These are phyloP conservation scores for Zanthoxylum bungeanum DNA, from an alignment of 345 rosid species.

Conservation along the genomic window DNA sequence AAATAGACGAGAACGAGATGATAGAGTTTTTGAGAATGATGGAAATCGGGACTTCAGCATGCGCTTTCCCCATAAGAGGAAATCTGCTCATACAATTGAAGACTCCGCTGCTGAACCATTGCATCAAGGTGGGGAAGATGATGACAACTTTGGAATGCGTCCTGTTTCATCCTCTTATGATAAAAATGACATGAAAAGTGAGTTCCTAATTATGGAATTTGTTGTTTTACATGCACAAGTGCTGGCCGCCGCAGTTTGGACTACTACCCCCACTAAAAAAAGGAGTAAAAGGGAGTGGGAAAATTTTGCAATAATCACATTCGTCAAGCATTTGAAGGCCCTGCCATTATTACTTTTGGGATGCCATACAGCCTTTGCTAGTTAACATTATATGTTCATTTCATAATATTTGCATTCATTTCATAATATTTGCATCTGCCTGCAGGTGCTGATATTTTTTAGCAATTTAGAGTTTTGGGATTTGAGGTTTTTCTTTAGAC, in stretches of 20 bases:
- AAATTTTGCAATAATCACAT: background rate
- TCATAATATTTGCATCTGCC: background rate
- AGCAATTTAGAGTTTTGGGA: background rate
- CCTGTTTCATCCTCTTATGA: slow-evolving; percentile 57
- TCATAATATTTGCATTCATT: too few relatives aligned
- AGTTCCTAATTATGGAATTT: slow-evolving; percentile 19
- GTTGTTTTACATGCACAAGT: background rate
- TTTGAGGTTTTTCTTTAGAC: background rate
- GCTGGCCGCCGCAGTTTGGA: background rate
- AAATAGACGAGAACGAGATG: slow-evolving; percentile 55
- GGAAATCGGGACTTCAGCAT: slow-evolving; percentile 53
- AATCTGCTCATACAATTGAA: slow-evolving; percentile 35
- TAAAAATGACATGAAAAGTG: slow-evolving; percentile 61
- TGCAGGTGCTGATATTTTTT: background rate
- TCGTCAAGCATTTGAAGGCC: slow-evolving; percentile 1
- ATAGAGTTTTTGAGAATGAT: slow-evolving; percentile 57
- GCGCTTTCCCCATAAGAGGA: slow-evolving; percentile 51
- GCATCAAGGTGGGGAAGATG: slow-evolving; percentile 60
- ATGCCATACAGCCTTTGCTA: background rate
- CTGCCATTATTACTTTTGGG: background rate
- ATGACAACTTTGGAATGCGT: slow-evolving; percentile 48
- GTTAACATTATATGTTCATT: background rate
- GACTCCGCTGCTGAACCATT: slow-evolving; percentile 45
- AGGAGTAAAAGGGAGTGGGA: background rate
- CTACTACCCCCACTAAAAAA: background rate